Evolutionary conservation across 208 protist species (phyloP).

Genomic region (Leishmania tarentolae): DNA sequence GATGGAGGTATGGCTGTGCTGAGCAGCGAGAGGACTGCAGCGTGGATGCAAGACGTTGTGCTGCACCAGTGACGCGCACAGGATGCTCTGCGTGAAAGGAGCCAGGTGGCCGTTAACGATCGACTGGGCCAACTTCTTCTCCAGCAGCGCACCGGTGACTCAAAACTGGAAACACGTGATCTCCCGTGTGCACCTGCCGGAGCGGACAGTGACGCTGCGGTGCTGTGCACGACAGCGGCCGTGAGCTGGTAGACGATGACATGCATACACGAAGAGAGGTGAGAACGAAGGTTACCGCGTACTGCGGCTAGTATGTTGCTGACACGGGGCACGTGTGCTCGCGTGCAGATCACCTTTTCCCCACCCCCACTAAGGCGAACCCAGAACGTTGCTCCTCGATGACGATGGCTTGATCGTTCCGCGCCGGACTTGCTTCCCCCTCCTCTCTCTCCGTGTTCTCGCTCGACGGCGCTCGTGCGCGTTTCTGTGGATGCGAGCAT

Average conservation of each 20-base stretch:
- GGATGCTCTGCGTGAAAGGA: conserved; percentile 20
- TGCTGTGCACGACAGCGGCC: too few species aligned
- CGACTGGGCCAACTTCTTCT: conserved; percentile 20
- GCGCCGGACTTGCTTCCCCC: too few species aligned
- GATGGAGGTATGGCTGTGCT: conserved; percentile 44
- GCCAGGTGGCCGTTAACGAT: conserved; percentile 46
- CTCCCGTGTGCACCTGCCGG: neutral
- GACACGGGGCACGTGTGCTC: too few species aligned
- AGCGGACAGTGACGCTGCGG: too few species aligned
- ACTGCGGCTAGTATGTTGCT: too few species aligned
- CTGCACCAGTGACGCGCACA: conserved; percentile 32
- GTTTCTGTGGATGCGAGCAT: neutral
- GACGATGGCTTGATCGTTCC: too few species aligned
- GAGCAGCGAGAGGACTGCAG: conserved; percentile 28
- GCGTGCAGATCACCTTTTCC: too few species aligned
- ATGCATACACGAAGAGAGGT: too few species aligned
- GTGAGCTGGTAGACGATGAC: too few species aligned
- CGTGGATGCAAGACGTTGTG: conserved; percentile 38
- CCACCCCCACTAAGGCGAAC: too few species aligned
- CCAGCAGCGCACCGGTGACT: neutral
- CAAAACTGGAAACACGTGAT: neutral
- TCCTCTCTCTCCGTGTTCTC: neutral
- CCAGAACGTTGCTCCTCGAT: too few species aligned
- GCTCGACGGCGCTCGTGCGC: neutral
- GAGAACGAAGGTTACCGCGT: too few species aligned